Conservation (phyloP, 371 early-diverging fungal species). For the Mucor plumbeus region DNA sequence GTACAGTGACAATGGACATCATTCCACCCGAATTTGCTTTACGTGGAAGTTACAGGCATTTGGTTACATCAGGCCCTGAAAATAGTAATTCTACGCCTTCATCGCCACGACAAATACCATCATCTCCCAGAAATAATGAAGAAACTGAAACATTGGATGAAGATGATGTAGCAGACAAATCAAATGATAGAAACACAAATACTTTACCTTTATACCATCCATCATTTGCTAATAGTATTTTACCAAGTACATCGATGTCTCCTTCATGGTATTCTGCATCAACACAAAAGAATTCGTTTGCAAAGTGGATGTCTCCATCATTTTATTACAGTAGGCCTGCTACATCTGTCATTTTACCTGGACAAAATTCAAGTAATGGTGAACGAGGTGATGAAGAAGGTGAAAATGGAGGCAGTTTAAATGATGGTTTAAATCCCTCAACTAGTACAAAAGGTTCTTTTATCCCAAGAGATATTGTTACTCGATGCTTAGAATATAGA, state of each 20-base stretch:
- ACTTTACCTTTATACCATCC: conserved; percentile 46
- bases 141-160: conserved; percentile 18
- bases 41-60: conserved; percentile 41
- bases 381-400: conserved; percentile 1
- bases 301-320: conserved; percentile 58
- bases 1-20: conserved; percentile 48
- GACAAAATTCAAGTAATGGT: conserved; percentile 3
- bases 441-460: conserved; percentile 23
- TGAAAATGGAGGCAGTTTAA: conserved; percentile 13
- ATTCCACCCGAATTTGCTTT: conserved; percentile 57
- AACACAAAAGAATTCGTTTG: conserved; percentile 50
- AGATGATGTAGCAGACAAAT: conserved; percentile 12
- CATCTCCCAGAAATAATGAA: background rate
- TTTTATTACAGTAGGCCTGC: conserved; percentile 56
- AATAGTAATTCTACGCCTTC: conserved; percentile 18
- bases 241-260: conserved; percentile 53
- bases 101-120: conserved; percentile 16
- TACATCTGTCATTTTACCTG: conserved; percentile 44
- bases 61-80: conserved; percentile 22
- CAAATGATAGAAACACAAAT: background rate
- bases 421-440: background rate
- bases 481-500: conserved; percentile 52
- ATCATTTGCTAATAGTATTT: conserved; percentile 45
- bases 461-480: conserved; percentile 49
- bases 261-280: conserved; percentile 59